A percentile compares a stretch with the other conserved stretches of the same genome.
phyloP scores from a whole-genome alignment of 371 early-diverging fungal species.

The Zopfochytrium polystomum region DNA sequence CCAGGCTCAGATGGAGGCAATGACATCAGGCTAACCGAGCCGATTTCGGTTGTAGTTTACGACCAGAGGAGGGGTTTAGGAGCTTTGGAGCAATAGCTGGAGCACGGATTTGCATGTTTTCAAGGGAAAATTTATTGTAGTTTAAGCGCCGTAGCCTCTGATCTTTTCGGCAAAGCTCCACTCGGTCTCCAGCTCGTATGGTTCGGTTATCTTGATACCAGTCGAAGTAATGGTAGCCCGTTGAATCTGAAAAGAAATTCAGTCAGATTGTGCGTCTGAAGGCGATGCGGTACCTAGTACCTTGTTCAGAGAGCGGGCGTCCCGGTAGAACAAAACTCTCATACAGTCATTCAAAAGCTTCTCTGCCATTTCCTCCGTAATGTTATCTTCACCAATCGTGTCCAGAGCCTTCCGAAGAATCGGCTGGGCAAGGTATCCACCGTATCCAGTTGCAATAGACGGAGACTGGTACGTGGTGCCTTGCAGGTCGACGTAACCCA shows the following conservation, averaged over 20 bases:
- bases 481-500: conserved; percentile 93
- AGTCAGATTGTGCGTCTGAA: no score
- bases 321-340: conserved; percentile 95
- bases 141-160: conserved; percentile 65
- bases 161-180: conserved; percentile 91
- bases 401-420: conserved; percentile 91
- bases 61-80: conserved; percentile 35
- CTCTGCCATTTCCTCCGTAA: conserved; percentile 88
- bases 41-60: conserved; percentile 28
- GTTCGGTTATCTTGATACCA: conserved; percentile 82
- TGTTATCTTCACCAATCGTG: conserved; percentile 61
- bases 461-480: conserved; percentile 93
- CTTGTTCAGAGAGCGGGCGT: conserved; percentile 93
- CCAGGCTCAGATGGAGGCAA: conserved; percentile 5
- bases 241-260: conserved; percentile 68
- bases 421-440: conserved; percentile 93
- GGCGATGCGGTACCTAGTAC: no score
- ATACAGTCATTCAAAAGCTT: conserved; percentile 87
- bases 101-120: no score
- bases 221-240: conserved; percentile 79
- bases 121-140: no score
- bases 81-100: no score
- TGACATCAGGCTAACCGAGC: conserved; percentile 17
- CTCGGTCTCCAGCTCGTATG: conserved; percentile 86
- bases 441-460: conserved; percentile 97